Evolutionary conservation across 805 yeast genomes (phyloP), one percentile per base, ranked within the genome.

Genomic region (Candida manassasensis): DNA sequence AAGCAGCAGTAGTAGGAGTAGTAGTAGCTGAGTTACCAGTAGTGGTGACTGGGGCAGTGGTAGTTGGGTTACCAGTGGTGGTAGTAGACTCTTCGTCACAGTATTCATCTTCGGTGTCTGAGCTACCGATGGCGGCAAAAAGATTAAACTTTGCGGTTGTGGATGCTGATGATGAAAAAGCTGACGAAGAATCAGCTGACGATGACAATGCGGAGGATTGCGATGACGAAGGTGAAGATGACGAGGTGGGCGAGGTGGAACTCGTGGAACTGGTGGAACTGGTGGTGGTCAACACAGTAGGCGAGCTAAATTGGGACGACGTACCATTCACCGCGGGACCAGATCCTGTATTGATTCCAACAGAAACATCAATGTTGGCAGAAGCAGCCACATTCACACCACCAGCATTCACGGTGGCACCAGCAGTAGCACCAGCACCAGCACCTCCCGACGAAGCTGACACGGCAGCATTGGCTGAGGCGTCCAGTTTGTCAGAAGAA

Each of bases 61-160:
- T 21, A 22, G 29, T 32, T 3, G 38, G 14, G n/a, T 6, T 26
- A 19, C 18, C 4, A 10, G 38, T 29, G 15, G 32, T 13, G 9
- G 19, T 27, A 13, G 27, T 19, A 6, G 27, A 21, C 15, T 39
- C 42, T 27, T 36, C 43, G 8, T 36, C 48, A 31, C 41, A 44
- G n/a, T 35, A 44, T 10, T 40, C 47, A 18, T 36, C 42, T 11
- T 35, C 38, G 15, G 28, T 15, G n/a, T n/a, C n/a, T n/a, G n/a
- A n/a, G 28, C 28, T 25, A 25, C 28, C 28, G 11, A 8, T 6
- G 13, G 13, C 6, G 7, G 6, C 8, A 9, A 6, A 6, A 9
- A n/a, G 7, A 9, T 13, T n/a, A n/a, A 11, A 8, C 7, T 15
- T 25, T 6, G 28, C 13, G 25, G 11, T 21, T 25, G 24, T 21